These are phyloP conservation scores for Neonectria faginata DNA, from an alignment of 2,329 filamentous ascomycete species.

Conservation along the genomic window DNA sequence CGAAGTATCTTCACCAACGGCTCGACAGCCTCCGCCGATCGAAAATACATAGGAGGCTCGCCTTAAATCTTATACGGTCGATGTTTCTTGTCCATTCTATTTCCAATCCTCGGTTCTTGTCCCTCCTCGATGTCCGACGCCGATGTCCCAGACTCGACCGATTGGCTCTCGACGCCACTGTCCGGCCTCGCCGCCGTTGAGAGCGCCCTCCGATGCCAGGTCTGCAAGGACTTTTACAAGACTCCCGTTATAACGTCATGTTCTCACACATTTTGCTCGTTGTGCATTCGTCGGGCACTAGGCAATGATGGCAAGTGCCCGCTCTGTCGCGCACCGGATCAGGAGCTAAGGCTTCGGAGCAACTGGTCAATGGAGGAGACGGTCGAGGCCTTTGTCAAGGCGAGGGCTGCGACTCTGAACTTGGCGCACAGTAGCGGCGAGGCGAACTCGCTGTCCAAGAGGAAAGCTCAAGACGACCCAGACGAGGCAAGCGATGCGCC, in stretches of 20 bases:
- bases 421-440: constrained; percentile 64
- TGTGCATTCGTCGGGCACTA: constrained; percentile 91
- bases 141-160: constrained; percentile 79
- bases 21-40: neutral
- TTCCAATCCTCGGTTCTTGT: neutral
- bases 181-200: constrained; percentile 78
- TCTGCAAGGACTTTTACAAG: constrained; percentile 97
- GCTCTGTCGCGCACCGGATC: constrained; percentile 80
- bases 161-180: constrained; percentile 82
- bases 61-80: neutral
- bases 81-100: neutral
- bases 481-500: constrained; percentile 45
- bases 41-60: too few species aligned
- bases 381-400: constrained; percentile 79
- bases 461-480: constrained; percentile 35
- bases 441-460: constrained; percentile 12
- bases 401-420: constrained; percentile 71
- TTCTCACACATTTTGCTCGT: constrained; percentile 94
- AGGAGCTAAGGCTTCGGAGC: constrained; percentile 84
- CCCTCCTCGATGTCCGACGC: constrained; percentile 47
- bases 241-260: constrained; percentile 97
- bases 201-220: constrained; percentile 88
- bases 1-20: neutral
- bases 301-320: constrained; percentile 89
- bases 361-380: constrained; percentile 90